Evolutionary conservation across 2,329 filamentous ascomycete species (phyloP).

Genomic region (Scedosporium boydii): DNA sequence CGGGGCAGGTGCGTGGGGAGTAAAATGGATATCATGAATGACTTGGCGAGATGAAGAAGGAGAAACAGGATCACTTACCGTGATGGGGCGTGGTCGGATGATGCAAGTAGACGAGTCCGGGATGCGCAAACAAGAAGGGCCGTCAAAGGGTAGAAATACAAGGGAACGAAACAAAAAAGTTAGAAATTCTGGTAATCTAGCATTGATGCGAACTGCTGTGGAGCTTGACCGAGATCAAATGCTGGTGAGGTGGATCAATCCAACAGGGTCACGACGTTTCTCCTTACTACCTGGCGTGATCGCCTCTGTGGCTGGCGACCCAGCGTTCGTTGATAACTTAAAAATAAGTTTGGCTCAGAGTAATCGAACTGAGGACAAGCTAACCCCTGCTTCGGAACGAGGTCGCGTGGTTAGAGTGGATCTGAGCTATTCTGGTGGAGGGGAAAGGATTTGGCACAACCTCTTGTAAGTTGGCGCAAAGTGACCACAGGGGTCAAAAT

Average conservation of each 20-base stretch:
- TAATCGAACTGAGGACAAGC: background rate
- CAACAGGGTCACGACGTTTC: background rate
- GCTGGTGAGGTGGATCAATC: too few species aligned
- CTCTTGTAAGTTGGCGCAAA: too few species aligned
- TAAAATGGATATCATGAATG: background rate
- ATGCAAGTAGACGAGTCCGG: background rate
- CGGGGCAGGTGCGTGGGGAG: too few species aligned
- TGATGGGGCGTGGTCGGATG: background rate
- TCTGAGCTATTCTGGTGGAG: background rate
- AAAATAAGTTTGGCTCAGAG: background rate
- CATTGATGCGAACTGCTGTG: too few species aligned
- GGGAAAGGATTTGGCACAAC: background rate
- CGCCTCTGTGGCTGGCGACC: background rate
- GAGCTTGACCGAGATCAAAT: too few species aligned
- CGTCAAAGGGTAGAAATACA: background rate
- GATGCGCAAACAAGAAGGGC: background rate
- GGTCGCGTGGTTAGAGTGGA: constrained; percentile 1
- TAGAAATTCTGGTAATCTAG: too few species aligned
- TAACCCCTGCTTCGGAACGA: background rate
- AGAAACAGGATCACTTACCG: background rate
- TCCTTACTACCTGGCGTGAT: background rate
- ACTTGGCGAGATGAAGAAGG: background rate
- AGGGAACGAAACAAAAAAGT: background rate
- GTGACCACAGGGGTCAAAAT: too few species aligned
- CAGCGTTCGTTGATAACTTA: background rate